These are phyloP conservation scores for Globisporangium rhizosaccharum DNA, from an alignment of 352 stramenopile species.

Conservation along the genomic window DNA sequence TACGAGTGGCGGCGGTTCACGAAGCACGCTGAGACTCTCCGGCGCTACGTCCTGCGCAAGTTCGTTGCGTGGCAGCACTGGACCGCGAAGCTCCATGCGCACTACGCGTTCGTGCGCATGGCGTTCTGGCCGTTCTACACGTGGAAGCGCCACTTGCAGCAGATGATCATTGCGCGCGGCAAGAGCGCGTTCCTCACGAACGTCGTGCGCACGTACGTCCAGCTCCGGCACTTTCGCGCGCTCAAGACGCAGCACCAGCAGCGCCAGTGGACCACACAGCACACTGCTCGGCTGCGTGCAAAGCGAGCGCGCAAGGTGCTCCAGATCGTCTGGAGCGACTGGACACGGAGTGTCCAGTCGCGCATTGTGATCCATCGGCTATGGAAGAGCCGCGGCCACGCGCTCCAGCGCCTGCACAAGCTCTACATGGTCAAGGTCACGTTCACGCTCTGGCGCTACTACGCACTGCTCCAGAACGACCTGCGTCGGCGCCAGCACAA, in stretches of 20 bases:
- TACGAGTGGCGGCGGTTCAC: slow-evolving; percentile 42
- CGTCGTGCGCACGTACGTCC: slow-evolving; percentile 51
- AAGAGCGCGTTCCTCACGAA: slow-evolving; percentile 55
- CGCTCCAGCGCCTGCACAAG: slow-evolving; percentile 51
- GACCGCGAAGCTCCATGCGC: slow-evolving; percentile 36
- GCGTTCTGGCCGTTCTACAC: slow-evolving; percentile 81
- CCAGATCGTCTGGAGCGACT: slow-evolving; percentile 27
- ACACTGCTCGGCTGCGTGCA: slow-evolving; percentile 20
- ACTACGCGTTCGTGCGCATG: slow-evolving; percentile 51
- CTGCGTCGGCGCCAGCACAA: slow-evolving; percentile 32
- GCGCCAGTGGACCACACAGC: slow-evolving; percentile 26
- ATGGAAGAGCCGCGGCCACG: slow-evolving; percentile 43
- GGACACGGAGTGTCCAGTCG: slow-evolving; percentile 21
- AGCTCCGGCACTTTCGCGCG: slow-evolving; percentile 50
- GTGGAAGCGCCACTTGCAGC: slow-evolving; percentile 70
- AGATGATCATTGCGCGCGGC: slow-evolving; percentile 53
- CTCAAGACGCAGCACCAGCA: slow-evolving; percentile 25
- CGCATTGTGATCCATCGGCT: slow-evolving; percentile 26
- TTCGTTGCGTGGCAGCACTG: slow-evolving; percentile 63
- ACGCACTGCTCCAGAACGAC: slow-evolving; percentile 48
- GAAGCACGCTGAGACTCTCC: slow-evolving; percentile 29
- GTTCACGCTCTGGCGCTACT: slow-evolving; percentile 56
- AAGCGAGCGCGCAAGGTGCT: slow-evolving; percentile 18
- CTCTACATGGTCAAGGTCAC: slow-evolving; percentile 52
- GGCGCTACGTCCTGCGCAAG: slow-evolving; percentile 40